Conservation (phyloP, 2,329 filamentous ascomycete genomes). For the Talaromyces verruculosus region DNA sequence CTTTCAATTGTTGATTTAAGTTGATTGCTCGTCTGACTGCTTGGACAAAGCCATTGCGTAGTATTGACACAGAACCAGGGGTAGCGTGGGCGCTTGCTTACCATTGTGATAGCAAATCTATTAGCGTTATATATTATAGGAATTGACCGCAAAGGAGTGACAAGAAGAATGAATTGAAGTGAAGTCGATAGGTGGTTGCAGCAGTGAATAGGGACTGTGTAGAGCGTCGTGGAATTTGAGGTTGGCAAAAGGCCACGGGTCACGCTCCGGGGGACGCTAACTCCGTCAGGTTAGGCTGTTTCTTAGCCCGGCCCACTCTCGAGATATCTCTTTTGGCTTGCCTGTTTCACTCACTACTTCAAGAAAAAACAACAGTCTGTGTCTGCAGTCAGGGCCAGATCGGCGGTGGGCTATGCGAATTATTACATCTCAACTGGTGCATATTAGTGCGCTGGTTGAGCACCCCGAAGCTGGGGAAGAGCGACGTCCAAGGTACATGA, state of each 20-base stretch:
- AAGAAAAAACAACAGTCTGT: not conserved
- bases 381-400: not conserved
- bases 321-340: not conserved
- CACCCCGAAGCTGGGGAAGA: too few relatives aligned
- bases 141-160: constrained; percentile 18
- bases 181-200: not conserved
- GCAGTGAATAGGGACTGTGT: not conserved
- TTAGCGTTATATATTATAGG: not conserved
- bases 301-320: not conserved
- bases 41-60: not conserved
- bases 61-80: not conserved
- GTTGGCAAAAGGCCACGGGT: constrained; percentile 22
- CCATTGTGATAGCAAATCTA: constrained; percentile 17
- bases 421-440: not conserved
- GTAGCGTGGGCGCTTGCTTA: not conserved
- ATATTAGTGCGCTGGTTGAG: not conserved
- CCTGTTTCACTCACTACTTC: too few relatives aligned
- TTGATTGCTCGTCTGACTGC: not conserved
- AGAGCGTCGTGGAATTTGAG: constrained; percentile 11
- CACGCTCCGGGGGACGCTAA: constrained; percentile 20
- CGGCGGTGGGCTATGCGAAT: not conserved
- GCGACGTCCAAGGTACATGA: too few relatives aligned
- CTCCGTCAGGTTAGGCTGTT: not conserved
- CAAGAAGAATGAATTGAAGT: constrained; percentile 9
- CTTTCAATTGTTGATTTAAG: not conserved